Evolutionary conservation across 768 basidiomycete species (phyloP).

Genomic region (Xerocomus potaroensis): DNA sequence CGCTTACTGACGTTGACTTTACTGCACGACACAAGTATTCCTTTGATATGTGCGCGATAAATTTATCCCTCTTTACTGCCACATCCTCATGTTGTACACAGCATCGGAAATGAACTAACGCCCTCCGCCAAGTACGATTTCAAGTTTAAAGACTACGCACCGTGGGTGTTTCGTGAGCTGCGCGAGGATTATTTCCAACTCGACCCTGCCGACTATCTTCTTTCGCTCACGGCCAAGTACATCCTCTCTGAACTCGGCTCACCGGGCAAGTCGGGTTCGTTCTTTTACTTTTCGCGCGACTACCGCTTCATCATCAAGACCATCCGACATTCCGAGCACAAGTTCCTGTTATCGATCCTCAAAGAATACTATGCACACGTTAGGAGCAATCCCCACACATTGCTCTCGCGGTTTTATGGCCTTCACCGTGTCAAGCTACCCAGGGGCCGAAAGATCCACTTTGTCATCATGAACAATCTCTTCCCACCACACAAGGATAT

Average conservation of each 20-base stretch:
- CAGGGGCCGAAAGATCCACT: conserved; percentile 91
- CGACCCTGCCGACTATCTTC: conserved; percentile 95
- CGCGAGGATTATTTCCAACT: conserved; percentile 93
- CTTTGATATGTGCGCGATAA: conserved; percentile 80
- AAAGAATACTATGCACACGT: conserved; percentile 83
- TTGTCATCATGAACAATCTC: conserved; percentile 99
- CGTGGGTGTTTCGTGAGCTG: conserved; percentile 94
- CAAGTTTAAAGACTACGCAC: conserved; percentile 99
- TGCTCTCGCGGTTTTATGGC: conserved; percentile 93
- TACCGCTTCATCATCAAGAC: conserved; percentile 99
- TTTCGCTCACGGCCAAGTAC: conserved; percentile 95
- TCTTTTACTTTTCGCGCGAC: conserved; percentile 98
- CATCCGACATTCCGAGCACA: conserved; percentile 91
- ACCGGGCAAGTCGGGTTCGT: conserved; percentile 96
- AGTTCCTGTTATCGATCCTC: conserved; percentile 84
- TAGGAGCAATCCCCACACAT: conserved; percentile 86
- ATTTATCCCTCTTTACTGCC: not conserved
- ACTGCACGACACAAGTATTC: conserved; percentile 88
- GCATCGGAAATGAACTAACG: conserved; percentile 95
- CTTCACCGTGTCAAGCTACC: conserved; percentile 97
- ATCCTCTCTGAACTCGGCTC: conserved; percentile 97
- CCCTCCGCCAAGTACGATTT: conserved; percentile 98
- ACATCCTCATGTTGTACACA: conserved; percentile 28
- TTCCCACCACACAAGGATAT: conserved; percentile 97
- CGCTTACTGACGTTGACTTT: conserved; percentile 84